Evolutionary conservation across 163 green algal species (phyloP).

Genomic region (Prototheca cutis): DNA sequence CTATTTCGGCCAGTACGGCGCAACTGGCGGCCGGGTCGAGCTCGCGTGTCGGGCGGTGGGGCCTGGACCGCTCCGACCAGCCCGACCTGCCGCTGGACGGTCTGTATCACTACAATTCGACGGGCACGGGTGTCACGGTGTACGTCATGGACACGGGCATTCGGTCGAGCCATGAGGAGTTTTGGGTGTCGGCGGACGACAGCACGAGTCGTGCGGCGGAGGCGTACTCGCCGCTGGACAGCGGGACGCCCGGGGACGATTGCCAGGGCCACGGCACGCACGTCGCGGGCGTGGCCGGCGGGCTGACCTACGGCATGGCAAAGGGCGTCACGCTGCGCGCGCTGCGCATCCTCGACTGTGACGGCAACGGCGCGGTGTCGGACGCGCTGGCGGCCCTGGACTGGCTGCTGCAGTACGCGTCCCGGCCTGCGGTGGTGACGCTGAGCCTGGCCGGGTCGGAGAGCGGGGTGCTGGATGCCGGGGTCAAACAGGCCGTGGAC

Average conservation of each 20-base stretch:
- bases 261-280: constrained; percentile 70
- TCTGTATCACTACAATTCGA: constrained; percentile 20
- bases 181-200: constrained; percentile 19
- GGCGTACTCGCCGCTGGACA: constrained; percentile 15
- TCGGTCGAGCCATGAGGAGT: constrained; percentile 45
- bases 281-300: constrained; percentile 48
- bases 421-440: constrained; percentile 43
- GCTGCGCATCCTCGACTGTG: constrained; percentile 53
- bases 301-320: constrained; percentile 53
- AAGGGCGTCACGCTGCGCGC: constrained; percentile 51
- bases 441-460: constrained; percentile 51
- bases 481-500: constrained; percentile 16
- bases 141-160: constrained; percentile 72
- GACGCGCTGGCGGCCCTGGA: constrained; percentile 44
- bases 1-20: too few species aligned
- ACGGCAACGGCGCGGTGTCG: constrained; percentile 36
- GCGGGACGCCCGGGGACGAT: constrained; percentile 24
- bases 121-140: constrained; percentile 44
- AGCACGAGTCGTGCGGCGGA: constrained; percentile 9
- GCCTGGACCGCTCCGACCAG: constrained; percentile 47
- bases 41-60: constrained; percentile 45
- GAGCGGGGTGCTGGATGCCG: constrained; percentile 31
- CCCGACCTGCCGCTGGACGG: constrained; percentile 19
- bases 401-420: constrained; percentile 46
- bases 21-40: background rate